A percentile compares a stretch with the other conserved stretches of the same genome.
Conservation (phyloP, 2,329 filamentous ascomycete species). For the Nemania sp. region DNA sequence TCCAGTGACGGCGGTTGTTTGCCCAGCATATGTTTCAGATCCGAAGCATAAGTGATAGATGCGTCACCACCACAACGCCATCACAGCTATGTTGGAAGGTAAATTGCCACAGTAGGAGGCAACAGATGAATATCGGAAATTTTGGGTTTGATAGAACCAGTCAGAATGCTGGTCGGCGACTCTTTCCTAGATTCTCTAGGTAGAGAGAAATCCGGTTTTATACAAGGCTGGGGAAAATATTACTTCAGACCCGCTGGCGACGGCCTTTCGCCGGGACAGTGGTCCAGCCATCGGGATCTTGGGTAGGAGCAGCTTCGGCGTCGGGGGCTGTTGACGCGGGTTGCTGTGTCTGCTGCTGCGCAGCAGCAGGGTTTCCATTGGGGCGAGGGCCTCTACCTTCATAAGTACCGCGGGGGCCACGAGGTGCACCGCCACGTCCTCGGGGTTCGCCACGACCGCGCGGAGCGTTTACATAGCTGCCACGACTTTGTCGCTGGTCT, state of each 20-base stretch:
- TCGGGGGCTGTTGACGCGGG: slow-evolving; percentile 32
- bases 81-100: slow-evolving; percentile 23
- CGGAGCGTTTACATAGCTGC: slow-evolving; percentile 40
- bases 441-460: slow-evolving; percentile 39
- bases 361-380: slow-evolving; percentile 49
- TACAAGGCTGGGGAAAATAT: slow-evolving; percentile 25
- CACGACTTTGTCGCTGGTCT: slow-evolving; percentile 46
- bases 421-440: slow-evolving; percentile 50
- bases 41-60: slow-evolving; percentile 15
- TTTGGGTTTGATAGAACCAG: slow-evolving; percentile 31
- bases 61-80: slow-evolving; percentile 7
- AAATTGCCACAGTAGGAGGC: slow-evolving; percentile 26
- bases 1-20: slow-evolving; percentile 24
- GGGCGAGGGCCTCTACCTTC: slow-evolving; percentile 52
- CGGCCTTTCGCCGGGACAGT: slow-evolving; percentile 54
- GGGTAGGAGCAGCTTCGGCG: slow-evolving; percentile 43
- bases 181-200: slow-evolving; percentile 28
- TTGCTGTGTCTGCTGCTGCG: slow-evolving; percentile 37
- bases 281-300: slow-evolving; percentile 67
- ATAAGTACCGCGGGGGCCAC: slow-evolving; percentile 49
- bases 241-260: slow-evolving; percentile 31
- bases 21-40: slow-evolving; percentile 17
- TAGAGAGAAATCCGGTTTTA: slow-evolving; percentile 33
- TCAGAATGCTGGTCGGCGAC: slow-evolving; percentile 31
- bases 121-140: slow-evolving; percentile 27